Base-by-base conservation (phyloP, 2,329 filamentous ascomycete genomes). In the Colletotrichum lini region DNA sequence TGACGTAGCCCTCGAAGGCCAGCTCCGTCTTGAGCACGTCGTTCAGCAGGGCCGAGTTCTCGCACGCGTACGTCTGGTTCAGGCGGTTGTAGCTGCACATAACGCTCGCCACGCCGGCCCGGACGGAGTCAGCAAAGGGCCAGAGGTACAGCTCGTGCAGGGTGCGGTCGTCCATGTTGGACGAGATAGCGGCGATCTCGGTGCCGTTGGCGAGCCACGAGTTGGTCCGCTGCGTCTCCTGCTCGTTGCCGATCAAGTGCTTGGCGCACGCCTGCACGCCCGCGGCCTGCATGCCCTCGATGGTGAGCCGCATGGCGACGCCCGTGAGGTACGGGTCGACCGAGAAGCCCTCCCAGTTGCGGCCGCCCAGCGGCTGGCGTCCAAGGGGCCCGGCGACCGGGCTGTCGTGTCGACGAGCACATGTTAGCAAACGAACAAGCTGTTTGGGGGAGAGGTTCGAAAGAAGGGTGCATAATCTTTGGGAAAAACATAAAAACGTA, bases 341-440 rank as follows among this genome's bases (percentile, higher is more conserved):
- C 0, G 93, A 92, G 77, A 96, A 96, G 0, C 92, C 93, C 79
- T 96, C 94, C 94, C 94, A 97, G 78, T 94, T 95, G 52, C 94
- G 86, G 0, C 94, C 94, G 47, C 91, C 94, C 57, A 89, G 85
- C 1, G 93, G 91, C 76, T 91, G 88, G 75, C 93, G 90, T 9
- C 94, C 94, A 3, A 97, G 79, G 0, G 93, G 91, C 0, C 94
- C 94, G 80, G 93, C 91, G 0, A 92, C 89, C 8, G 94, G 94
- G 13, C 79, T 68, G 21, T 23, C 2, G 15, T 35, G 30, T 35
- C 30, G 30, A 35, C 3, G 6, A 4, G 8, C 0, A 40, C n/a
- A 12, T 9, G 21, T 69, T 45, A 68, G 65, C 21, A 50, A 30
- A n/a, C 9, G 6, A 13, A 3, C 30, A 26, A 50, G 30, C 2